Evolutionary conservation across 305 asterid genomes (phyloP).

Genomic region (Solanum aculeatissimum): DNA sequence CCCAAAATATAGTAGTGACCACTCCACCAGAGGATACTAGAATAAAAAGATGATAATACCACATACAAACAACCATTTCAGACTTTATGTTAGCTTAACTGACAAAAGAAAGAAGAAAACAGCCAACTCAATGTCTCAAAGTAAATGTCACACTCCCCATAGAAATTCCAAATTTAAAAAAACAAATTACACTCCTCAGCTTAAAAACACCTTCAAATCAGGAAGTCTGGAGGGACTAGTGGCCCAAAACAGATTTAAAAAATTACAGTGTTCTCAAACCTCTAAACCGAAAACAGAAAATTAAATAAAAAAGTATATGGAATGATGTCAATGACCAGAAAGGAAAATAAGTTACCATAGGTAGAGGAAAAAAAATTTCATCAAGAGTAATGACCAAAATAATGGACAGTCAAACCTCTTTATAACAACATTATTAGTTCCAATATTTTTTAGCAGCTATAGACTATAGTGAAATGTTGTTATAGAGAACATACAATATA

Average conservation of each 20-base stretch:
- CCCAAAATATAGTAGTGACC: background rate
- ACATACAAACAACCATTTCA: background rate
- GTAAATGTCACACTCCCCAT: background rate
- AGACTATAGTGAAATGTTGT: background rate
- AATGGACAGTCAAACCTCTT: background rate
- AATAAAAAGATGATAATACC: background rate
- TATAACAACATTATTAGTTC: background rate
- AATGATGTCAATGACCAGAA: background rate
- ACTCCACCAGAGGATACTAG: background rate
- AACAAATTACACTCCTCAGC: background rate
- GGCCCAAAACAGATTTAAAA: background rate
- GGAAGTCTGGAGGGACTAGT: background rate
- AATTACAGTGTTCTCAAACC: background rate
- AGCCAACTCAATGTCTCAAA: background rate
- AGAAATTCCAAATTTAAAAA: background rate
- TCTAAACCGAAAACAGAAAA: background rate
- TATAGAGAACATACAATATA: background rate
- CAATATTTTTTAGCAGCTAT: background rate
- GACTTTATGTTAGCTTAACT: background rate
- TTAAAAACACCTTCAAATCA: background rate
- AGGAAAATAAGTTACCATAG: background rate
- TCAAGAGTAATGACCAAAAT: background rate
- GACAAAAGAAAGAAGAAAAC: background rate
- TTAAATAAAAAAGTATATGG: background rate
- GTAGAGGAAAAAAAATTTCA: background rate